Conservation (phyloP, 805 yeast genomes). For the Tetrapisispora nanseiensis region DNA sequence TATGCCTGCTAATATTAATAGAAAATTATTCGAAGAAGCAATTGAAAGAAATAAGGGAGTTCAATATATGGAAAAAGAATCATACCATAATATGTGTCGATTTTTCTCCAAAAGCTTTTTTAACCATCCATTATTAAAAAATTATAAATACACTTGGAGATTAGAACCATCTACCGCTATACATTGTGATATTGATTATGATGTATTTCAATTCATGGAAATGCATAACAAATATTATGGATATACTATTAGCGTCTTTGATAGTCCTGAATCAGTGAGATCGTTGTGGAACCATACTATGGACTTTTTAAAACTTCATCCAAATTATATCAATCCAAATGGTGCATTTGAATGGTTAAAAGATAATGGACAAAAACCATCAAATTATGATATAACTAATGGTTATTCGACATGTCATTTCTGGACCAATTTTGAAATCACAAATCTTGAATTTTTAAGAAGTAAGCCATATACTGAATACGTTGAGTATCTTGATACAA, state of each 20-base stretch:
- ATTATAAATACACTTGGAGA: constrained; percentile 70
- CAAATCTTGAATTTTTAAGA: constrained; percentile 71
- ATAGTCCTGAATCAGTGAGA: constrained; percentile 52
- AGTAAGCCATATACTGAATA: constrained; percentile 55
- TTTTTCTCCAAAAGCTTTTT: constrained; percentile 60
- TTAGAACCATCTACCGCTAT: constrained; percentile 66
- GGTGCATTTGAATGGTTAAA: constrained; percentile 57
- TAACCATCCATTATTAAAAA: constrained; percentile 49
- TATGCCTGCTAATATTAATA: constrained; percentile 49
- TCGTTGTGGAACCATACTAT: constrained; percentile 64
- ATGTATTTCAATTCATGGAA: constrained; percentile 65
- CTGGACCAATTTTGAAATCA: constrained; percentile 86
- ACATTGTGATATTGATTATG: constrained; percentile 62
- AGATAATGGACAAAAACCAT: constrained; percentile 45
- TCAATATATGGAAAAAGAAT: constrained; percentile 49
- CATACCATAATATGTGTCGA: constrained; percentile 81
- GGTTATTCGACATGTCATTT: constrained; percentile 66
- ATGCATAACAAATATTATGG: constrained; percentile 64
- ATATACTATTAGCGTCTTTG: constrained; percentile 58
- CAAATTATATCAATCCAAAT: constrained; percentile 48
- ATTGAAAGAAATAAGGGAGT: constrained; percentile 36
- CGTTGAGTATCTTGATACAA: constrained; percentile 51
- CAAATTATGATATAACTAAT: constrained; percentile 32
- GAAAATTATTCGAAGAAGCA: constrained; percentile 32
- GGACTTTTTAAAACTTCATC: constrained; percentile 45